Evolutionary conservation across 2,329 filamentous ascomycete genomes (phyloP).

Genomic region (Colletotrichum spaethianum): DNA sequence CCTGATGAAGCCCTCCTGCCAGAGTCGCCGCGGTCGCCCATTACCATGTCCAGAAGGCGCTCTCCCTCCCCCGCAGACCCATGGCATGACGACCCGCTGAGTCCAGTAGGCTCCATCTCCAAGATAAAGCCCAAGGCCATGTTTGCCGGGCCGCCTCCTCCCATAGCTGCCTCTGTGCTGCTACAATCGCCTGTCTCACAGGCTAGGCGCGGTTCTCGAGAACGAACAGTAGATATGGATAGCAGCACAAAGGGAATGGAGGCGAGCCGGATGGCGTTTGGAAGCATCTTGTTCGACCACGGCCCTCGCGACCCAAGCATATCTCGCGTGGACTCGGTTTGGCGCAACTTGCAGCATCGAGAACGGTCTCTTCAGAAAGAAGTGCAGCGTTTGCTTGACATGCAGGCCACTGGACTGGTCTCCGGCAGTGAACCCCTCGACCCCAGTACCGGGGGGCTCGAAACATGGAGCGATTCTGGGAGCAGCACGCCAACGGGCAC

Average conservation of each 20-base stretch:
- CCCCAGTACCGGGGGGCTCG: slow-evolving; percentile 44
- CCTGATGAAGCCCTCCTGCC: slow-evolving; percentile 49
- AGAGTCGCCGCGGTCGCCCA: slow-evolving; percentile 43
- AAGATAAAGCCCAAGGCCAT: slow-evolving; percentile 52
- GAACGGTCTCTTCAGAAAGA: slow-evolving; percentile 63
- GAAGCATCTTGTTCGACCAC: slow-evolving; percentile 58
- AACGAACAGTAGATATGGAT: neutral
- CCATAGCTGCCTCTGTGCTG: slow-evolving; percentile 61
- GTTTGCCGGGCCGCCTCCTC: slow-evolving; percentile 66
- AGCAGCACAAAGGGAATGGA: slow-evolving; percentile 2
- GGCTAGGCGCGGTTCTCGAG: slow-evolving; percentile 1
- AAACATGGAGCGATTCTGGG: slow-evolving; percentile 56
- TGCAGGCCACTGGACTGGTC: slow-evolving; percentile 62
- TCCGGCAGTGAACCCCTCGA: slow-evolving; percentile 49
- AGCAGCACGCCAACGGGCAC: slow-evolving; percentile 58
- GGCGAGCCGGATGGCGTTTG: slow-evolving; percentile 43
- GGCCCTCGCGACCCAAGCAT: slow-evolving; percentile 42
- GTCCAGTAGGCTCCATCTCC: slow-evolving; percentile 50
- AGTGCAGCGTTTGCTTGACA: slow-evolving; percentile 63
- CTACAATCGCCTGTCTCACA: slow-evolving; percentile 44
- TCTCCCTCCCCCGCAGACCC: slow-evolving; percentile 29
- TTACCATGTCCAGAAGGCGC: slow-evolving; percentile 29
- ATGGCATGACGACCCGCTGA: slow-evolving; percentile 40
- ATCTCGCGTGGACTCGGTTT: slow-evolving; percentile 58
- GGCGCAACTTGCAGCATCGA: slow-evolving; percentile 62